Conservation (phyloP, 2,329 filamentous ascomycete species). For the Incumbomyces lentus region DNA sequence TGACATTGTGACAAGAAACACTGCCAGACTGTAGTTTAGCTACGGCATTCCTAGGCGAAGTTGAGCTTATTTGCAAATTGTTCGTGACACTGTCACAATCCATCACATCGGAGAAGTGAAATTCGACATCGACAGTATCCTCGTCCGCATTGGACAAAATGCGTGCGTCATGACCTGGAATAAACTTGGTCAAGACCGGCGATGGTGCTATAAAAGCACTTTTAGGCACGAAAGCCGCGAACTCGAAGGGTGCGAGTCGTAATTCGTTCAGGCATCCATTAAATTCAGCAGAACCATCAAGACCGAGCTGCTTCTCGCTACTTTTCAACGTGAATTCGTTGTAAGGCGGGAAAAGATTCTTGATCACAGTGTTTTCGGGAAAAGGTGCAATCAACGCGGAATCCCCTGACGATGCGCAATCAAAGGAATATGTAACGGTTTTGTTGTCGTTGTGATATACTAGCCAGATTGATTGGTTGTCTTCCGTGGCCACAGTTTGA, state of each 20-base stretch:
- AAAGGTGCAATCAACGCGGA: conserved; percentile 48
- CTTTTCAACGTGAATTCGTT: conserved; percentile 43
- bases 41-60: conserved; percentile 36
- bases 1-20: conserved; percentile 36
- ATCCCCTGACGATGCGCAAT: conserved; percentile 39
- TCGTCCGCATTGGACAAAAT: conserved; percentile 39
- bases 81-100: conserved; percentile 45
- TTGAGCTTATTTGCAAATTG: conserved; percentile 43
- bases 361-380: conserved; percentile 43
- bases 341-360: conserved; percentile 53
- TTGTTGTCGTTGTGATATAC: conserved; percentile 38
- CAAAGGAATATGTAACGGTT: conserved; percentile 45
- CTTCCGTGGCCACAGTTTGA: conserved; percentile 37
- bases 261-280: conserved; percentile 49
- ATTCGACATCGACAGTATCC: conserved; percentile 40
- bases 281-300: conserved; percentile 36
- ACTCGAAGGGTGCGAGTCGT: conserved; percentile 46
- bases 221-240: conserved; percentile 49
- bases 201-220: conserved; percentile 39
- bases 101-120: conserved; percentile 53
- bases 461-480: conserved; percentile 35
- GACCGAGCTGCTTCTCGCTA: conserved; percentile 36
- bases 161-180: conserved; percentile 51
- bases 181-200: conserved; percentile 50
- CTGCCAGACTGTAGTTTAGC: conserved; percentile 36